Conservation (phyloP, 1,139 yeast species). For the Geotrichum bryndzae region DNA sequence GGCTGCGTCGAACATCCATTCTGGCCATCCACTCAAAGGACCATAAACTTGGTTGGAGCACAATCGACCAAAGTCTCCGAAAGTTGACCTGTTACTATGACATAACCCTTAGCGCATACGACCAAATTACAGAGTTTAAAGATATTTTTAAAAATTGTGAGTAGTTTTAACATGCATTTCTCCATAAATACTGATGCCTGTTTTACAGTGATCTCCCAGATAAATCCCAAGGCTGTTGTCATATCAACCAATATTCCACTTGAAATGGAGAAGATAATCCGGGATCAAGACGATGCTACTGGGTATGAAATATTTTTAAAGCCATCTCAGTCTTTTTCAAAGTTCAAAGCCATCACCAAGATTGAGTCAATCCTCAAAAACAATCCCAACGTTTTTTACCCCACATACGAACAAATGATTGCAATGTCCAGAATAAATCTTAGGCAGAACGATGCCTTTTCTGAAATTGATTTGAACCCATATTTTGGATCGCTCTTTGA, state of each 20-base stretch:
- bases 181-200: neutral
- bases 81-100: conserved; percentile 14
- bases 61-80: conserved; percentile 1
- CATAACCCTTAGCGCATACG: conserved; percentile 1
- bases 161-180: neutral
- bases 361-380: conserved; percentile 7
- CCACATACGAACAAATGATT: conserved; percentile 12
- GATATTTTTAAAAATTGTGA: conserved; percentile 10
- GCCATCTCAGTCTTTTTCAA: conserved; percentile 16
- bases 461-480: conserved; percentile 9
- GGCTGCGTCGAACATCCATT: neutral
- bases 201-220: conserved; percentile 5
- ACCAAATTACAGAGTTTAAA: conserved; percentile 4
- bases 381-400: conserved; percentile 13
- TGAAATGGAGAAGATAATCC: conserved; percentile 9
- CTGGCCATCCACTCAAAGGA: conserved; percentile 9
- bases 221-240: conserved; percentile 6
- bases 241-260: conserved; percentile 12
- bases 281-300: conserved; percentile 10
- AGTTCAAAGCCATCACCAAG: conserved; percentile 9
- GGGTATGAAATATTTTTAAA: conserved; percentile 9
- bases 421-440: conserved; percentile 7
- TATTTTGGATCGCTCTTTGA: conserved; percentile 14
- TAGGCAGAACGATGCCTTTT: conserved; percentile 4
- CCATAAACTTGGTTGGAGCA: conserved; percentile 13